Base-by-base conservation (phyloP, 1,139 yeast genomes). In the Candida buenavistaensis region DNA sequence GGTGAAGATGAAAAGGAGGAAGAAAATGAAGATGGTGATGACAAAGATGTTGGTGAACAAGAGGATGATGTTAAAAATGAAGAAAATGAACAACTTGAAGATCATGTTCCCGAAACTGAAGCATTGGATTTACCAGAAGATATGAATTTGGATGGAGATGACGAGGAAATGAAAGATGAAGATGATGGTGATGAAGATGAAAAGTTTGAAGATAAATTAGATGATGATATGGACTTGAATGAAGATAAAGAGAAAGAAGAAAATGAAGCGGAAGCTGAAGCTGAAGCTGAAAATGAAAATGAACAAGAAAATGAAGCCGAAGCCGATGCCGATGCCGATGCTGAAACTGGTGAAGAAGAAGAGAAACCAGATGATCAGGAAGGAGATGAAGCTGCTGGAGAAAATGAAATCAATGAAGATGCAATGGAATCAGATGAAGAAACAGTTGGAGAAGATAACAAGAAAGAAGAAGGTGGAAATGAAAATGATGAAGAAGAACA, bases 41-140 rank as follows among this genome's bases (percentile, higher is more conserved):
- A 68, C 10, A 80, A 81, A 39, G 86, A 79, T 52, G 85, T 80
- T 30, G 90, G 85, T 5, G 84, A 82, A 55, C 90, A 83, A 56
- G 89, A 83, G 32, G 92, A 84, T 55, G 85, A 81, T 45, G 86
- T 83, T 8, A 75, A 68, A 44, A 79, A 86, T 45, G 84, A 82
- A 31, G 89, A 85, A 16, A 75, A 75, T 32, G 88, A 85, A 32
- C 79, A 82, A 41, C 57, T 84, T 38, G 94, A 85, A 35, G 77
- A 79, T 10, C 65, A 77, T 45, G 88, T 83, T 32, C 92, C 88
- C 6, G 95, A 88, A 54, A 74, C 82, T 11, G 96, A 88, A 41
- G 80, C 87, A 4, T 64, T 88, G 47, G 94, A 86, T 24, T 66
- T 88, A 25, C 95, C 96, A 0, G 97, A 90, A 27, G 95, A 89